Evolutionary conservation across 495 filamentous ascomycete species (phyloP).

Genomic region (Tuber umbilicatum): DNA sequence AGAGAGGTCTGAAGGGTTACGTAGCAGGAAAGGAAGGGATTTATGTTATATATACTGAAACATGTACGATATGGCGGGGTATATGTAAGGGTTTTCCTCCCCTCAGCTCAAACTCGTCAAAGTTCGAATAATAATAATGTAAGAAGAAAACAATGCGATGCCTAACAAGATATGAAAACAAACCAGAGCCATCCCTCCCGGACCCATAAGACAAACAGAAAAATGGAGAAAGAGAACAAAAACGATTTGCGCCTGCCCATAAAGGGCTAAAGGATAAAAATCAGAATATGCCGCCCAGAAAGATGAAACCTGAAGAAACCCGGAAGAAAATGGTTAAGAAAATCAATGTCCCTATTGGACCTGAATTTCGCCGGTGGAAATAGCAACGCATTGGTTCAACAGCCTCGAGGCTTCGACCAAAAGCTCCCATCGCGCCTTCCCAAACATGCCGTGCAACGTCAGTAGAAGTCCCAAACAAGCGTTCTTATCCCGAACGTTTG

Average conservation of each 20-base stretch:
- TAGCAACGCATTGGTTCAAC: constrained; percentile 69
- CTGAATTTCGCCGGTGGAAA: constrained; percentile 45
- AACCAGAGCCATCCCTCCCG: constrained; percentile 18
- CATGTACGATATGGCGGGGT: background rate
- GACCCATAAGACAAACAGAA: constrained; percentile 14
- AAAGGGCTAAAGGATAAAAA: constrained; percentile 31
- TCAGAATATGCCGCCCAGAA: constrained; percentile 29
- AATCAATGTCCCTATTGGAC: constrained; percentile 7
- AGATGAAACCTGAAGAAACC: constrained; percentile 12
- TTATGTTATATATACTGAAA: background rate
- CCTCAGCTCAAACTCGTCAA: background rate
- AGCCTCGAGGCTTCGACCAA: constrained; percentile 76
- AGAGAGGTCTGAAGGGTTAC: background rate
- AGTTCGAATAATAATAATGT: constrained; percentile 12
- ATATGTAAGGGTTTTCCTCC: background rate
- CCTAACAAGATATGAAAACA: constrained; percentile 6
- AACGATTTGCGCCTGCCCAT: constrained; percentile 33
- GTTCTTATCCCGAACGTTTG: constrained; percentile 68
- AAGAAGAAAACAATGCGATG: constrained; percentile 16
- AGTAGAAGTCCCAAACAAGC: constrained; percentile 74
- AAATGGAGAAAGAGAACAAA: constrained; percentile 19
- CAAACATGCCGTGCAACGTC: constrained; percentile 73
- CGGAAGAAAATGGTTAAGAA: constrained; percentile 14
- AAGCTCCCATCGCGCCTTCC: constrained; percentile 81
- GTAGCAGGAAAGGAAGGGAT: background rate